Evolutionary conservation across 2,329 filamentous ascomycete species (phyloP).

Genomic region (Fusarium armeniacum): DNA sequence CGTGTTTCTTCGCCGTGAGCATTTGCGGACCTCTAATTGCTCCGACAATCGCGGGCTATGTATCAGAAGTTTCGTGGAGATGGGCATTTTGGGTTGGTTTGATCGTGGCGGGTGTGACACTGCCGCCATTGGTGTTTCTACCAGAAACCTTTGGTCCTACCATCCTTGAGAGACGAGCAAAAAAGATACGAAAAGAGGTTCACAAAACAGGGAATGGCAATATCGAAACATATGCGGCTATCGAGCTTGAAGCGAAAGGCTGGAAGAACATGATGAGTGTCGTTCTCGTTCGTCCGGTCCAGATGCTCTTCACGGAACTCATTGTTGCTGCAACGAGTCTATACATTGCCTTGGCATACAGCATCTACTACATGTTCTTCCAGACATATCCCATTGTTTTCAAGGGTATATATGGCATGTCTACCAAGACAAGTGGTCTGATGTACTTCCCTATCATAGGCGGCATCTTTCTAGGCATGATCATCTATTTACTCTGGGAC

Average conservation of each 20-base stretch:
- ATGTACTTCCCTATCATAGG: conserved; percentile 27
- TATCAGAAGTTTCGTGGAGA: conserved; percentile 58
- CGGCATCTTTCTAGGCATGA: conserved; percentile 10
- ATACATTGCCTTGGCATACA: conserved; percentile 35
- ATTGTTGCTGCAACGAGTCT: conserved; percentile 32
- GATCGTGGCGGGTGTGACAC: conserved; percentile 50
- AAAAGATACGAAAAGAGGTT: background rate
- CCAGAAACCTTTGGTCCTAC: conserved; percentile 41
- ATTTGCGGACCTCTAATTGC: conserved; percentile 58
- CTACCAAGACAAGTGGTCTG: conserved; percentile 10
- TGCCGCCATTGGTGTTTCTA: conserved; percentile 41
- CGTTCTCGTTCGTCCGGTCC: conserved; percentile 22
- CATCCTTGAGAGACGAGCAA: conserved; percentile 17
- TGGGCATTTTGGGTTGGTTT: conserved; percentile 59
- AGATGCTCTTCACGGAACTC: conserved; percentile 32
- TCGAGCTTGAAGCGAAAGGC: conserved; percentile 8
- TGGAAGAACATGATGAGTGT: conserved; percentile 21
- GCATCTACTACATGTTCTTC: conserved; percentile 41
- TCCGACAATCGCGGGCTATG: conserved; percentile 61
- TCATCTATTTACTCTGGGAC: conserved; percentile 33
- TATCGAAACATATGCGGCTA: background rate
- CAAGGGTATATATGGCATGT: conserved; percentile 25
- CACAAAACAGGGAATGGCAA: background rate
- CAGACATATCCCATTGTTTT: conserved; percentile 44
- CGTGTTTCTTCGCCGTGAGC: conserved; percentile 56